Base-by-base conservation (phyloP, 228 moss, liverwort and hornwort species). In the Sphagnum magellanicum region DNA sequence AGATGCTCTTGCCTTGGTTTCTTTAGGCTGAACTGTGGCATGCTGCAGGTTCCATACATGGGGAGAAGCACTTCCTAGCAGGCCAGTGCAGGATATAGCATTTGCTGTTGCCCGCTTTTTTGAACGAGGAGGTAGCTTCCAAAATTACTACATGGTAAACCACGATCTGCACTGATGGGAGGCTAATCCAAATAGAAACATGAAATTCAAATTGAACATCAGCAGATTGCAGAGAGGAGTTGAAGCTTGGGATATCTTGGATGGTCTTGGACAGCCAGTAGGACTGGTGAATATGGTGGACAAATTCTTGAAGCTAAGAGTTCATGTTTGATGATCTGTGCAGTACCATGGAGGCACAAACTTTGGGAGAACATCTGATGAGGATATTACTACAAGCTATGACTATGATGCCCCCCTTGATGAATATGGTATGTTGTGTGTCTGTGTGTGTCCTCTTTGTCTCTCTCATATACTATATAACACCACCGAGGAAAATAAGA, bases 331-430 rank as follows among this genome's bases (percentile, higher is more conserved):
- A 32, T 32, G 60, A 72, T 8, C 59, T 71, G 16, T 51, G 51
- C 90, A 92, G 92, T 92, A 92, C 67, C 90, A 92, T 16, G 92
- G 92, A 80, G 90, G 92, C 64, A 90, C 92, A 62, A 91, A 94
- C 71, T 94, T 94, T 77, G 94, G 79, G 69, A 88, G 91, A 8
- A 88, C 90, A 49, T 88, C 88, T 68, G 90, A 82, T 6, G 88
- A 82, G 46, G 73, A 77, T 63, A 83, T 91, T 64, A 94, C 88
- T 59, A 91, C 94, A 55, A 94, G 88, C 83, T 94, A 94, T 67
- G 91, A 87, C 66, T 91, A 91, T 67, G 75, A 90, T 72, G 91
- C 94, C 71, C 94, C 94, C 16, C 76, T 91, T 57, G 88, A 94
- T 68, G 91, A 94, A 87, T 94, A 86, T 69, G 94, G 94, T 92